A percentile compares a stretch with the other conserved stretches of the same genome.
These are phyloP conservation scores for Nissolia schottii DNA, from an alignment of 306 rosid genomes.

Conservation along the genomic window DNA sequence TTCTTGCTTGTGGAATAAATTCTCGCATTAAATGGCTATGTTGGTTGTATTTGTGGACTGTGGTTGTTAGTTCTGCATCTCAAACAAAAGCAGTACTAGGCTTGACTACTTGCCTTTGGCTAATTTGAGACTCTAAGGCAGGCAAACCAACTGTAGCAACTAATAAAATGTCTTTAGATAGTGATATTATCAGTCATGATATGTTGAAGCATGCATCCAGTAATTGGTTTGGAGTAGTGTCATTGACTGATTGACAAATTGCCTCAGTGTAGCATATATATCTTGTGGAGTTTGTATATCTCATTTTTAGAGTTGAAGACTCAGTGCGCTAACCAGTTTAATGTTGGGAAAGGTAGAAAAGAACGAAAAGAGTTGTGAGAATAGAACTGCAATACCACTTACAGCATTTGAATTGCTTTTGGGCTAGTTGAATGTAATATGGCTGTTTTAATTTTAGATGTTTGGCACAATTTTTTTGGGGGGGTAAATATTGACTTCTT, in stretches of 20 bases:
- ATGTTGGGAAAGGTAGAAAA: background rate
- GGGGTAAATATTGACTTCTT: background rate
- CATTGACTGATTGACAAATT: background rate
- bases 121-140: background rate
- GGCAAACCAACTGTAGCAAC: background rate
- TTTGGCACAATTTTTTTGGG: background rate
- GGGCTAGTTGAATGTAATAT: conserved; percentile 3
- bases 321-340: background rate
- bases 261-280: background rate
- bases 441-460: background rate
- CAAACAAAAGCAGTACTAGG: conserved; percentile 1
- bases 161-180: background rate
- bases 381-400: background rate
- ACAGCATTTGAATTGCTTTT: background rate
- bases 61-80: background rate
- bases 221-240: conserved; percentile 12
- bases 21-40: background rate
- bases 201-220: background rate
- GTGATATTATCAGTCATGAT: background rate
- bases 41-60: background rate
- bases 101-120: background rate
- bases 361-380: background rate
- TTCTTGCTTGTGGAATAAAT: background rate
- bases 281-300: background rate
- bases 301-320: background rate